Evolutionary conservation across 2,329 filamentous ascomycete genomes (phyloP).

Genomic region (Phialocephala subalpina): DNA sequence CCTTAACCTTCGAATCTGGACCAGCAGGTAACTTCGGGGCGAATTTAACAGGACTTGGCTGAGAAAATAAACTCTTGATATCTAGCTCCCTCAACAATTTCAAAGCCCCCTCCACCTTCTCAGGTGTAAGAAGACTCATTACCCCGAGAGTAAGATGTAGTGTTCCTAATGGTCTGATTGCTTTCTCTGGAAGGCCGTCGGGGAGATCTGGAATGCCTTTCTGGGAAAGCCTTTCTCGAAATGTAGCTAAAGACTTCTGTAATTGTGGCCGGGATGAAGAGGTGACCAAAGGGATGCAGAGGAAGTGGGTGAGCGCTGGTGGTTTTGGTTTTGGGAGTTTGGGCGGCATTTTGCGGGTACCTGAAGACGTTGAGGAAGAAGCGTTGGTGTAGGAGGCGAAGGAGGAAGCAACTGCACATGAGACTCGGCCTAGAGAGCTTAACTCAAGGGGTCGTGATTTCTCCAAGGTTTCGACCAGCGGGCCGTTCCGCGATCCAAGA

Average conservation of each 20-base stretch:
- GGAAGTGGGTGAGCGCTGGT: constrained; percentile 72
- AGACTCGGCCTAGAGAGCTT: neutral
- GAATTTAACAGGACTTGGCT: constrained; percentile 1
- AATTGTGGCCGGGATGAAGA: constrained; percentile 68
- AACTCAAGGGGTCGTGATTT: neutral
- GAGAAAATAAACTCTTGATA: constrained; percentile 46
- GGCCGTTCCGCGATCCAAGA: neutral
- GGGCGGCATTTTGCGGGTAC: constrained; percentile 1
- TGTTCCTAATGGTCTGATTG: constrained; percentile 79
- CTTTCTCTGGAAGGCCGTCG: constrained; percentile 65
- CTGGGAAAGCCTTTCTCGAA: constrained; percentile 53
- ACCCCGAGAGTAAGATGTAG: constrained; percentile 89
- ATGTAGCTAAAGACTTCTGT: constrained; percentile 65
- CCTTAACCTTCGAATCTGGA: constrained; percentile 26
- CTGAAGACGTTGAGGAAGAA: neutral
- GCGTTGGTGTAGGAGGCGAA: neutral
- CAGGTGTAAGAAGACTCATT: constrained; percentile 71
- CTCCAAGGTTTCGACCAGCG: neutral
- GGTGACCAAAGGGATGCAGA: constrained; percentile 78
- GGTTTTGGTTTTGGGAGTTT: constrained; percentile 11
- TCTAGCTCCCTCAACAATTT: constrained; percentile 54
- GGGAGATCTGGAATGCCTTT: constrained; percentile 45
- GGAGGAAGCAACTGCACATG: neutral
- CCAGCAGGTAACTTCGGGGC: constrained; percentile 45
- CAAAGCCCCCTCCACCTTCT: constrained; percentile 56